Base-by-base conservation (phyloP, 371 early-diverging fungal species). In the Mortierella sp. region DNA sequence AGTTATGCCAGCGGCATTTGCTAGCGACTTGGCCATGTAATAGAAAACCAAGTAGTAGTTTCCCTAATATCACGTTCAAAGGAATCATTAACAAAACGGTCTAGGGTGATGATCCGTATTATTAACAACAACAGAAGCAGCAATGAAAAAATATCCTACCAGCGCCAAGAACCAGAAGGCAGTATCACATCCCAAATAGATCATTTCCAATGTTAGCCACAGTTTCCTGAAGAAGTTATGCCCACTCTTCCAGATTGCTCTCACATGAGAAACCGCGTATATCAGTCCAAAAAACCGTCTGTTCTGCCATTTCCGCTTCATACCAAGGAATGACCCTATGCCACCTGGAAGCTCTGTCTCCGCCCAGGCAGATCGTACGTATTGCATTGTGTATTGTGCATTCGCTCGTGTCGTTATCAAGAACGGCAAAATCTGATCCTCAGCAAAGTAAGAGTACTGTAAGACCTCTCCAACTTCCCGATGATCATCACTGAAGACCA, bases 291-390 rank as follows among this genome's bases (percentile, higher is more conserved):
- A 97, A 88, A 96, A 96, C 0, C 95, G 94, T 21, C 98, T 96
- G 84, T 97, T 97, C 57, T 97, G 87, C 98, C 98, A 97, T 64
- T 98, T 90, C 62, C 97, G 93, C 74, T 97, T 94, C 87, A 97
- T 96, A 10, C 94, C 94, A 59, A 97, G 91, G 58, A 97, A 95
- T 70, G 96, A 95, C 22, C 92, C 87, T 43, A 97, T 87, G 4
- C 70, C 73, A 11, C 50, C 63, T 13, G 82, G 82, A 1, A 81
- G 65, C 47, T 81, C 82, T 2, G 82, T 81, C 45, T 81, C 82
- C 1, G 82, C 82, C 82, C 82, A 81, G 7, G 82, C 82, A 0
- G 82, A 81, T 15, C 72, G 69, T 15, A 81, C 82, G 19, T 72
- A 81, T 53, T 81, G 76, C 82, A 81, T 81, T 21, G 76, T 75